Base-by-base conservation (phyloP, 805 yeast genomes). In the Starmerella vitae region DNA sequence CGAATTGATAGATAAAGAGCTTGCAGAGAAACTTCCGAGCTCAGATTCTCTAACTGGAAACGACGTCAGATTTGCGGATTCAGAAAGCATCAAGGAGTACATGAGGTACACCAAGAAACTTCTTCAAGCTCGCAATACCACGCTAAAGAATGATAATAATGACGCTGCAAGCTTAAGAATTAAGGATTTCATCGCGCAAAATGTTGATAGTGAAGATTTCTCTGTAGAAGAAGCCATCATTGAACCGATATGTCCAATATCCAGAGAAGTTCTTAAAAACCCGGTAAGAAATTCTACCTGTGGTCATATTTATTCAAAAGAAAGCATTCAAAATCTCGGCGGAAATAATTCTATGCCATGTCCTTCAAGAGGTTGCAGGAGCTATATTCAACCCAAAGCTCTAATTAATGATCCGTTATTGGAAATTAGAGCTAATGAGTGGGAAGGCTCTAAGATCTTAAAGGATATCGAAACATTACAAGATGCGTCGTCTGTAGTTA, bases 211-310 rank as follows among this genome's bases (percentile, higher is more conserved):
- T n/a, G 45, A 38, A 18, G 36, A 36, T 4, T 30, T 32, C 5
- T 22, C 14, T 8, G 36, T 38, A 7, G 45, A 26, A 6, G 43
- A 37, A n/a, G 27, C 35, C 9, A 37, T 38, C 8, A n/a, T 21
- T 8, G 26, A 13, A 3, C 46, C 42, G 12, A 17, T 36, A 2
- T 48, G 52, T 27, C 45, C 42, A 4, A 18, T 48, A 13, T 27
- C 50, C 9, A 5, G 33, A n/a, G 14, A 18, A 14, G 18, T 20
- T 3, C 30, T 48, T 9, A 42, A 42, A 17, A 33, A 48, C 13
- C 51, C 52, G 1, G 49, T 49, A 8, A 13, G 41, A 12, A n/a
- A n/a, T n/a, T 41, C 47, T 1, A n/a, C 28, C 1, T 49, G 52
- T 18, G 44, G 46, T 2, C 52, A 49, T 21, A 32, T 32, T 20